These are phyloP conservation scores for Tuber melanosporum DNA, from an alignment of 495 filamentous ascomycete species.

Conservation along the genomic window DNA sequence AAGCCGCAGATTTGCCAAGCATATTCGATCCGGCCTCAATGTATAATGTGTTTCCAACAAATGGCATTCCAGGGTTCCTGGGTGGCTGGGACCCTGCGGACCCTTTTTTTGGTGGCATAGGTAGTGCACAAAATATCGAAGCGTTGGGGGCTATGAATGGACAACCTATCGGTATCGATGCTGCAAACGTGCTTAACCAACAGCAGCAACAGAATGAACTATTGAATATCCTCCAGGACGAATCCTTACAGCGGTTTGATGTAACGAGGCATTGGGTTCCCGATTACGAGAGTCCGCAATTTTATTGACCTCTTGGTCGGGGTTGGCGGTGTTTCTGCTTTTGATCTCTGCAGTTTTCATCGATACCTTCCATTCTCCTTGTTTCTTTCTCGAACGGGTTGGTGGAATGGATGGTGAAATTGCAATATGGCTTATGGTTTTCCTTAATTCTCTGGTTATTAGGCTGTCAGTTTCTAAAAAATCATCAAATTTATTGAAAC, in stretches of 20 bases:
- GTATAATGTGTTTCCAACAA: conserved; percentile 17
- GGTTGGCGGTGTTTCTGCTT: background rate
- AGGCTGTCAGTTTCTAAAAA: background rate
- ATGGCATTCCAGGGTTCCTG: conserved; percentile 14
- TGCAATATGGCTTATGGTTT: background rate
- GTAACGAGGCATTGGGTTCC: conserved; percentile 21
- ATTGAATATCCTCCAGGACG: conserved; percentile 37
- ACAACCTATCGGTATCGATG: conserved; percentile 10
- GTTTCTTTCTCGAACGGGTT: background rate
- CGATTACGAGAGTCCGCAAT: conserved; percentile 31
- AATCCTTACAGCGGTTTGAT: conserved; percentile 32
- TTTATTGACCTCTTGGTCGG: conserved; percentile 21
- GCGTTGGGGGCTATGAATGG: conserved; percentile 13
- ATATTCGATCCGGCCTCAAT: conserved; percentile 32
- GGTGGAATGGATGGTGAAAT: background rate
- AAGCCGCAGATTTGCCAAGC: conserved; percentile 23
- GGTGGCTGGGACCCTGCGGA: conserved; percentile 20
- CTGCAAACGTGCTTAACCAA: conserved; percentile 28
- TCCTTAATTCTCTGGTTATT: background rate
- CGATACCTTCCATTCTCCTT: background rate
- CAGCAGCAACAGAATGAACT: conserved; percentile 40
- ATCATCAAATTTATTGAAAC: background rate
- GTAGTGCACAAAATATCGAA: conserved; percentile 11
- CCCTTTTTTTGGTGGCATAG: conserved; percentile 14
- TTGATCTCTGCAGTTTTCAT: background rate